Conservation (phyloP, 2,329 filamentous ascomycete genomes). For the Beauveria sp. region DNA sequence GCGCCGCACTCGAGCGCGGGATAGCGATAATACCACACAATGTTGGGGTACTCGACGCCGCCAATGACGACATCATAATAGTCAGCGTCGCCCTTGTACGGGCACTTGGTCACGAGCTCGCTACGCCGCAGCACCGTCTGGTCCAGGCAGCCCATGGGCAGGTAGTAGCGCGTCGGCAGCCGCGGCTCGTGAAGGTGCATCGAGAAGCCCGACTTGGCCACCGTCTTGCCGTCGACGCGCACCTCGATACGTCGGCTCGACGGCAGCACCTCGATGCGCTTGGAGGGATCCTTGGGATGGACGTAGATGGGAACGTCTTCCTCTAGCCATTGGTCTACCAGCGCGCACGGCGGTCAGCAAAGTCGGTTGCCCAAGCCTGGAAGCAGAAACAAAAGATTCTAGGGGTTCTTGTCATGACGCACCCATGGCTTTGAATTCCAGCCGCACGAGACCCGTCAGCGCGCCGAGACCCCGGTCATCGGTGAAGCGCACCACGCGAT, state of each 20-base stretch:
- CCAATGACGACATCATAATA: constrained; percentile 50
- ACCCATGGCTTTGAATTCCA: constrained; percentile 30
- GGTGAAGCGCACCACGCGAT: constrained; percentile 31
- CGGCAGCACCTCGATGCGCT: constrained; percentile 53
- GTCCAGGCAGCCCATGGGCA: constrained; percentile 45
- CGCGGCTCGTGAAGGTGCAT: constrained; percentile 55
- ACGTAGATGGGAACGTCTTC: constrained; percentile 52
- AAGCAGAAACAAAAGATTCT: too few species aligned
- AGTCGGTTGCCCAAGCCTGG: background rate
- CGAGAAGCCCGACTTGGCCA: constrained; percentile 38
- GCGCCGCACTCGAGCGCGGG: constrained; percentile 49
- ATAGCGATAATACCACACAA: constrained; percentile 56
- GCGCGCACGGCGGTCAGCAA: background rate
- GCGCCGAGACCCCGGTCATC: constrained; percentile 29
- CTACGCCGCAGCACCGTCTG: constrained; percentile 39
- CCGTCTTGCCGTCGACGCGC: constrained; percentile 34
- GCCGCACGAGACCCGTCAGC: constrained; percentile 24
- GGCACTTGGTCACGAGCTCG: constrained; percentile 48
- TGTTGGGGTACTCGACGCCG: constrained; percentile 36
- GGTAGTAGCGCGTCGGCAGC: constrained; percentile 51
- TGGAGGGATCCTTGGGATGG: constrained; percentile 62
- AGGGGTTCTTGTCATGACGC: background rate
- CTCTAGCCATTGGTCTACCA: constrained; percentile 36
- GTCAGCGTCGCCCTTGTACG: constrained; percentile 59
- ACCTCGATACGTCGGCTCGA: constrained; percentile 48